phyloP scores from a whole-genome alignment of 2,329 filamentous ascomycete genomes.

The Paracamarosporium sp. region DNA sequence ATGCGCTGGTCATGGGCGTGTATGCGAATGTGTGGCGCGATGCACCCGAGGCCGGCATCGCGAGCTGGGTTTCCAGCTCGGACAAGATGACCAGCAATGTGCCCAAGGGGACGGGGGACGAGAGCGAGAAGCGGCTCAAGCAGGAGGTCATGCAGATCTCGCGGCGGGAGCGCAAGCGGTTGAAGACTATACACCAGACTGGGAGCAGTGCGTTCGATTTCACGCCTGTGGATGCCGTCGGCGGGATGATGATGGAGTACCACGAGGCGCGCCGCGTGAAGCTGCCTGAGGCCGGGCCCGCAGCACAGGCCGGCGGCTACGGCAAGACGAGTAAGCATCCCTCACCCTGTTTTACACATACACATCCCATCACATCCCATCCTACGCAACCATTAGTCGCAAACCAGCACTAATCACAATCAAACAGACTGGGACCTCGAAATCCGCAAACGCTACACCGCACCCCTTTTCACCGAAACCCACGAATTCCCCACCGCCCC shows the following conservation, averaged over 20 bases:
- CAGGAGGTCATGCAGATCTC: constrained; percentile 69
- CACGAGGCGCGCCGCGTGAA: constrained; percentile 51
- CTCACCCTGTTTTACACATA: background rate
- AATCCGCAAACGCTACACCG: constrained; percentile 69
- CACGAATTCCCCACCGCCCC: constrained; percentile 67
- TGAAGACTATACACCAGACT: constrained; percentile 61
- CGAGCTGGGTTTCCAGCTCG: constrained; percentile 69
- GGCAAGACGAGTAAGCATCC: constrained; percentile 75
- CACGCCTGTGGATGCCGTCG: constrained; percentile 15
- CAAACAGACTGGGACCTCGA: constrained; percentile 70
- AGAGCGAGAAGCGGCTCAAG: constrained; percentile 68
- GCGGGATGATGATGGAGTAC: constrained; percentile 38
- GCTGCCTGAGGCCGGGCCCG: constrained; percentile 67
- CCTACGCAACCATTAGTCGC: too few species aligned
- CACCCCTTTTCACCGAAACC: constrained; percentile 66
- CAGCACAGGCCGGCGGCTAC: constrained; percentile 71
- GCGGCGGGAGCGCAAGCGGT: constrained; percentile 64
- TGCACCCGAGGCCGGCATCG: constrained; percentile 66
- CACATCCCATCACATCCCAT: too few species aligned
- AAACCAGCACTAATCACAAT: too few species aligned
- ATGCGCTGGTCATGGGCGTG: constrained; percentile 65
- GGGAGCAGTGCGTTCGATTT: constrained; percentile 13
- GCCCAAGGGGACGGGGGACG: constrained; percentile 68
- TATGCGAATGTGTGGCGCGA: constrained; percentile 66
- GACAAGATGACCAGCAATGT: constrained; percentile 78